Conservation (phyloP, 768 basidiomycete genomes). For the Leccinum rimulosum region DNA sequence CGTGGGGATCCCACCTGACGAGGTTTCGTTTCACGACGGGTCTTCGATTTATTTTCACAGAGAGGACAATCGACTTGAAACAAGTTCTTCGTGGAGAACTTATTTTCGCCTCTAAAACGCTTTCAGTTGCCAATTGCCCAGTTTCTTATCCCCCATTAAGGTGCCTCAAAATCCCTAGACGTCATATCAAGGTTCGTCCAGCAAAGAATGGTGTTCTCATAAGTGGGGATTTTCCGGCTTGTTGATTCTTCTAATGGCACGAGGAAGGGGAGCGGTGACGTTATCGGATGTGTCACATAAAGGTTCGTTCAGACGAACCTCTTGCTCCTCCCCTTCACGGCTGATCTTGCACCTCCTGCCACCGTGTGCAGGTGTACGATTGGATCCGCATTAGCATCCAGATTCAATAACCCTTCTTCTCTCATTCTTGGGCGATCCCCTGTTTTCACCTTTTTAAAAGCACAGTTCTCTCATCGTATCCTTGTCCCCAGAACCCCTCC, state of each 20-base stretch:
- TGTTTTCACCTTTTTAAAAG: not conserved
- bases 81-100: not conserved
- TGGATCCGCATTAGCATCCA: conserved; percentile 10
- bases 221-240: conserved; percentile 21
- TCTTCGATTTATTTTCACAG: not conserved
- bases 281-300: conserved; percentile 23
- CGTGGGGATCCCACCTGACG: not conserved
- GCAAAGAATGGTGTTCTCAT: conserved; percentile 13
- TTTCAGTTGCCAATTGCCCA: not conserved
- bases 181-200: not conserved
- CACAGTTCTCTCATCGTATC: not conserved
- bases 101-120: not conserved
- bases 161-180: not conserved
- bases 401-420: not conserved
- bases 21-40: not conserved
- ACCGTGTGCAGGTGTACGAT: conserved; percentile 25
- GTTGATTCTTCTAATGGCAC: conserved; percentile 28
- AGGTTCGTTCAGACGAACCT: conserved; percentile 8
- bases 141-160: not conserved
- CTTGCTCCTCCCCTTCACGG: conserved; percentile 6
- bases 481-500: not conserved
- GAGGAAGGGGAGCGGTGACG: conserved; percentile 13
- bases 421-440: not conserved
- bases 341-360: conserved; percentile 11
- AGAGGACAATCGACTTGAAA: not conserved